A percentile compares a stretch with the other conserved stretches of the same genome.
These are phyloP conservation scores for Gillenia trifoliata DNA, from an alignment of 306 rosid species.

Conservation along the genomic window DNA sequence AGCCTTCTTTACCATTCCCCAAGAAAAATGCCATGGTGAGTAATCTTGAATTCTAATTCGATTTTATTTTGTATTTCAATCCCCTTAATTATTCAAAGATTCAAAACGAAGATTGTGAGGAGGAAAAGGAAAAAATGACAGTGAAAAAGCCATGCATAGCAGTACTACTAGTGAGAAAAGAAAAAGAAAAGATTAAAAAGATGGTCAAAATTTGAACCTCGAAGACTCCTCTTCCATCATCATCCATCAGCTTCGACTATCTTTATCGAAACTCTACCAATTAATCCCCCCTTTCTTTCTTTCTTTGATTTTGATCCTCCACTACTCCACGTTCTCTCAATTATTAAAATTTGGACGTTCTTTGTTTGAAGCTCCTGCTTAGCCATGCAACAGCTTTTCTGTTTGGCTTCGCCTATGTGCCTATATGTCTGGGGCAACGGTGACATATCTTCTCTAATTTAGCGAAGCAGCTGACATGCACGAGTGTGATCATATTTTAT, in stretches of 20 bases:
- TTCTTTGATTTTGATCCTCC: conserved; percentile 51
- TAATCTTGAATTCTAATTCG: conserved; percentile 27
- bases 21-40: conserved; percentile 39
- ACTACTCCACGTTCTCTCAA: conserved; percentile 1
- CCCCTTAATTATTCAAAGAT: background rate
- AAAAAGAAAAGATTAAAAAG: conserved; percentile 47
- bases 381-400: conserved; percentile 2
- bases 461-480: conserved; percentile 5
- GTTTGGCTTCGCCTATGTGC: background rate
- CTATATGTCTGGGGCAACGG: background rate
- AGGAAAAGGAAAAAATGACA: conserved; percentile 39
- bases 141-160: conserved; percentile 49
- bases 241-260: conserved; percentile 71
- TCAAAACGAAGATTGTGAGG: conserved; percentile 17
- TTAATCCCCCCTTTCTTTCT: conserved; percentile 17
- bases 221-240: conserved; percentile 86
- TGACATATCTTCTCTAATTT: background rate
- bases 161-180: conserved; percentile 30
- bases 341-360: conserved; percentile 8
- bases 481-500: background rate
- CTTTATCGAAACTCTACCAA: conserved; percentile 96
- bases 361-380: background rate
- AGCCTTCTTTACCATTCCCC: conserved; percentile 98
- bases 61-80: background rate
- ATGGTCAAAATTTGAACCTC: conserved; percentile 93